Percentiles rank a stretch among this genome's conserved stretches.
Evolutionary conservation across 2,329 filamentous ascomycete species (phyloP).

Genomic region (Cladobotryum protrusum): DNA sequence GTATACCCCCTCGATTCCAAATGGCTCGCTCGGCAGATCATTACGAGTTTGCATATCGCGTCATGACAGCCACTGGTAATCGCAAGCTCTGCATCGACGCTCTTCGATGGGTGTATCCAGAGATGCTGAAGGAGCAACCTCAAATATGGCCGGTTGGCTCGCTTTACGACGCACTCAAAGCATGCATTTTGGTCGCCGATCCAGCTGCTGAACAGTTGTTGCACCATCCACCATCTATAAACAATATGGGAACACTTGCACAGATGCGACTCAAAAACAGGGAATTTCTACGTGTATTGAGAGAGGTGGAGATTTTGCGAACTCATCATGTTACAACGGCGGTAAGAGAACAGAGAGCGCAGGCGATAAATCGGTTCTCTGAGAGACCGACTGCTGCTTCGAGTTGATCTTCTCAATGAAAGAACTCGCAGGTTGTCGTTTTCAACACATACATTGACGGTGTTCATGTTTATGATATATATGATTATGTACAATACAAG

Average conservation of each 20-base stretch:
- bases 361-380: slow-evolving; percentile 10
- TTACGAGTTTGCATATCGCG: slow-evolving; percentile 49
- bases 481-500: too few species aligned
- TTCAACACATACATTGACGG: too few species aligned
- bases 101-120: slow-evolving; percentile 48
- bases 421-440: neutral
- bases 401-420: neutral
- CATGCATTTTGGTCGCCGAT: slow-evolving; percentile 51
- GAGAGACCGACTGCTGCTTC: neutral
- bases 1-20: slow-evolving; percentile 45
- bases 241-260: slow-evolving; percentile 11
- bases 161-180: slow-evolving; percentile 43
- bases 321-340: slow-evolving; percentile 8
- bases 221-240: slow-evolving; percentile 12
- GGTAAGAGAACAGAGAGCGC: slow-evolving; percentile 14
- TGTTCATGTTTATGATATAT: too few species aligned
- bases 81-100: slow-evolving; percentile 39
- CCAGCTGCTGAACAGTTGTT: slow-evolving; percentile 36
- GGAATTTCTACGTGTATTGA: slow-evolving; percentile 28
- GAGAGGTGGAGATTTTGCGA: slow-evolving; percentile 24
- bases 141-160: slow-evolving; percentile 38
- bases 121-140: slow-evolving; percentile 52
- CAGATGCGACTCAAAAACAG: slow-evolving; percentile 21
- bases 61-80: slow-evolving; percentile 40
- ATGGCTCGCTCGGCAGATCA: slow-evolving; percentile 43